Conservation (phyloP, 495 filamentous ascomycete species). For the Aspergillus diversus region DNA sequence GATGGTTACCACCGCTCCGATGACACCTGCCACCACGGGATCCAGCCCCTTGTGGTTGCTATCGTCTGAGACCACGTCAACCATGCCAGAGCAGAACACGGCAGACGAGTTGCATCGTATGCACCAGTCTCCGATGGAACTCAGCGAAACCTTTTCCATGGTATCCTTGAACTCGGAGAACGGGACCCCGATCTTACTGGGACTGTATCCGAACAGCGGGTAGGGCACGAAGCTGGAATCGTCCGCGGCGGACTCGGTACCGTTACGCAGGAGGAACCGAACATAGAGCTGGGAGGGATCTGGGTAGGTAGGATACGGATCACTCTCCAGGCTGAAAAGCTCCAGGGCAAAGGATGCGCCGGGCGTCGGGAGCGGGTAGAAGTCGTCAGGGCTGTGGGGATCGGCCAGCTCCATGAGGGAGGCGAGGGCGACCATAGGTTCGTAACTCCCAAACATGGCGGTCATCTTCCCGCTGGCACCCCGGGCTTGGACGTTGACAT, state of each 20-base stretch:
- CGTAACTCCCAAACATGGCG: conserved; percentile 71
- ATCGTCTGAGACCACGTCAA: conserved; percentile 12
- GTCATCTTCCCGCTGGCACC: conserved; percentile 56
- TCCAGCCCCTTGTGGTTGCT: conserved; percentile 18
- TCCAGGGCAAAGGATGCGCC: conserved; percentile 74
- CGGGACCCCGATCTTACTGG: conserved; percentile 53
- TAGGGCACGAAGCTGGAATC: conserved; percentile 51
- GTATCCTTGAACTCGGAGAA: conserved; percentile 65
- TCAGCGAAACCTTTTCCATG: conserved; percentile 65
- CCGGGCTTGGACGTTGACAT: conserved; percentile 47
- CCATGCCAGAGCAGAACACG: conserved; percentile 58
- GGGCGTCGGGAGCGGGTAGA: conserved; percentile 70
- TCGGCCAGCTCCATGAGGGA: conserved; percentile 64
- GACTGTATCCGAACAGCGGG: conserved; percentile 67
- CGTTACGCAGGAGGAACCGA: conserved; percentile 78
- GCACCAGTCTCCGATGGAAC: conserved; percentile 69
- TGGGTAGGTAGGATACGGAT: conserved; percentile 50
- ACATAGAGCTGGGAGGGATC: conserved; percentile 63
- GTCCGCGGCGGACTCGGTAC: conserved; percentile 55
- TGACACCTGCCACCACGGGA: conserved; percentile 57
- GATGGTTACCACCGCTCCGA: conserved; percentile 53
- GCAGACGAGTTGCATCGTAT: conserved; percentile 62
- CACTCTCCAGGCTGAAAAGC: conserved; percentile 65
- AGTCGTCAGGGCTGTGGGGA: conserved; percentile 52
- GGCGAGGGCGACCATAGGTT: conserved; percentile 74